phyloP scores from a whole-genome alignment of 2,329 filamentous ascomycete species.

The Epichloe uncinata region DNA sequence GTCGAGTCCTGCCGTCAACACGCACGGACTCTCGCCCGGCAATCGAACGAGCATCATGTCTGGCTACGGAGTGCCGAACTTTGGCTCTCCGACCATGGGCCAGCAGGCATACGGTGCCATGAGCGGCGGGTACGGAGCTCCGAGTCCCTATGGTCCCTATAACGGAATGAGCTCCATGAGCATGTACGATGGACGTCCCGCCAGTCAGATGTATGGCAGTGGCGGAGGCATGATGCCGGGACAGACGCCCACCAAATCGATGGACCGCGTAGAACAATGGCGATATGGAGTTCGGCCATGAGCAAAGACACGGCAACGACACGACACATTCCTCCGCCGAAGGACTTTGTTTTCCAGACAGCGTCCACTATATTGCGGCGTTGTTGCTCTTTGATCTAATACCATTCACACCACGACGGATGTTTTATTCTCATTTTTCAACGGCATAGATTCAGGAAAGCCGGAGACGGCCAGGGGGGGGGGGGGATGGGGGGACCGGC shows the following conservation, averaged over 20 bases:
- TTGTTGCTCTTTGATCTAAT: too few species aligned
- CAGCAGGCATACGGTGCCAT: slow-evolving; percentile 15
- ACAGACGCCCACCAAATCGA: slow-evolving; percentile 13
- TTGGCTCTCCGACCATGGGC: slow-evolving; percentile 1
- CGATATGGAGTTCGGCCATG: slow-evolving; percentile 26
- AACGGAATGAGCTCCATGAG: slow-evolving; percentile 8
- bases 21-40: slow-evolving; percentile 12
- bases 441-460: too few species aligned
- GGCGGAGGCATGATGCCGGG: slow-evolving; percentile 15
- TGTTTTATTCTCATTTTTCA: too few species aligned
- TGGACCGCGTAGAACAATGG: slow-evolving; percentile 29
- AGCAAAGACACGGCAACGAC: background rate
- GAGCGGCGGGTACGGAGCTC: slow-evolving; percentile 8
- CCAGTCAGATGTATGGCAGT: slow-evolving; percentile 15
- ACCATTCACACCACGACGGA: too few species aligned
- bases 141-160: slow-evolving; percentile 9
- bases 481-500: too few species aligned
- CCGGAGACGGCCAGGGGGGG: too few species aligned
- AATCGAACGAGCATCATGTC: slow-evolving; percentile 17
- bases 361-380: too few species aligned
- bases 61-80: slow-evolving; percentile 15
- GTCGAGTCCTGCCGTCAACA: slow-evolving; percentile 15
- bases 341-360: background rate
- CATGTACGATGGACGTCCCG: slow-evolving; percentile 9
- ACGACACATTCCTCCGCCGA: background rate